These are phyloP conservation scores for Xanthoconium stramineum DNA, from an alignment of 768 basidiomycete genomes.

Conservation along the genomic window DNA sequence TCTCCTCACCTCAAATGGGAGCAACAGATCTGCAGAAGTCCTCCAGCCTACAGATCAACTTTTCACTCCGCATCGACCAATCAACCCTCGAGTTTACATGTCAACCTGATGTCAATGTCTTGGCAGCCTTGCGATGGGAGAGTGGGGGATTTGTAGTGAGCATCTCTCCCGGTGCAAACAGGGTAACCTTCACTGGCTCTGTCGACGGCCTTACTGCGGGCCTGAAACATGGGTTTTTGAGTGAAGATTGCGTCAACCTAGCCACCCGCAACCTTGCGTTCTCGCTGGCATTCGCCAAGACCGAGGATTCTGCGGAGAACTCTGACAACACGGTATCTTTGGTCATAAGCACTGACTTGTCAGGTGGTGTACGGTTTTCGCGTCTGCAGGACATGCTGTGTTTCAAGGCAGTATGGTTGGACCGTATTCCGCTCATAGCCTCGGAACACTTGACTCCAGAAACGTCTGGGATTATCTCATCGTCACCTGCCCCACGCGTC, in stretches of 20 bases:
- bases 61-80: slow-evolving; percentile 89
- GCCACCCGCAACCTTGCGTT: slow-evolving; percentile 82
- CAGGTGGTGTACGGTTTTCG: slow-evolving; percentile 76
- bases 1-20: slow-evolving; percentile 19
- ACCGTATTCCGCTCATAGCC: slow-evolving; percentile 76
- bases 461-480: slow-evolving; percentile 15
- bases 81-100: slow-evolving; percentile 86
- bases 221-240: slow-evolving; percentile 81
- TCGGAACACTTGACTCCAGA: slow-evolving; percentile 30
- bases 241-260: slow-evolving; percentile 77
- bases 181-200: slow-evolving; percentile 69
- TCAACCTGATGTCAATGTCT: slow-evolving; percentile 89
- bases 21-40: slow-evolving; percentile 18
- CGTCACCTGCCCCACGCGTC: slow-evolving; percentile 14
- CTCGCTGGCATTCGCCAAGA: slow-evolving; percentile 65
- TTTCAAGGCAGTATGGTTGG: slow-evolving; percentile 94
- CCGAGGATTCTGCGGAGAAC: slow-evolving; percentile 35
- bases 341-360: slow-evolving; percentile 81
- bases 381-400: slow-evolving; percentile 89
- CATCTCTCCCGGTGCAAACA: slow-evolving; percentile 69
- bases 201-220: slow-evolving; percentile 80
- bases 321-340: slow-evolving; percentile 61
- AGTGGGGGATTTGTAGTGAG: slow-evolving; percentile 88
- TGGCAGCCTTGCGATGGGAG: slow-evolving; percentile 87
- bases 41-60: slow-evolving; percentile 66